Conservation (phyloP, 306 rosid genomes). For the Abrus pulchellus region DNA sequence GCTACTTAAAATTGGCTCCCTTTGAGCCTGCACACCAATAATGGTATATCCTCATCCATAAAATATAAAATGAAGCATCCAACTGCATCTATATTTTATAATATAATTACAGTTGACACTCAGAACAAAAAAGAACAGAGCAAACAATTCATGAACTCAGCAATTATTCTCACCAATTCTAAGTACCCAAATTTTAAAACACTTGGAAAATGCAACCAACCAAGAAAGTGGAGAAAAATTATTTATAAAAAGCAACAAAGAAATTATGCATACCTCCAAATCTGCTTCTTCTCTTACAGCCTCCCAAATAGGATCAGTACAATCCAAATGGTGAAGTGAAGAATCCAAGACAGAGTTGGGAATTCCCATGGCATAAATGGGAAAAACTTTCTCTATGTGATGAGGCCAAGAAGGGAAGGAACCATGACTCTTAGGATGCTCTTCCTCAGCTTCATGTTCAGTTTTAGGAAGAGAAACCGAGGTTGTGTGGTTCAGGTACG, state of each 20-base stretch:
- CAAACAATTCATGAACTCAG: not conserved
- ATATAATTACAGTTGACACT: not conserved
- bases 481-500: conserved; percentile 61
- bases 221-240: not conserved
- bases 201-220: not conserved
- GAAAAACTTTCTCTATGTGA: conserved; percentile 69
- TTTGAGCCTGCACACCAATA: conserved; percentile 67
- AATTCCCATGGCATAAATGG: conserved; percentile 75
- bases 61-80: not conserved
- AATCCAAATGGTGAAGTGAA: conserved; percentile 42
- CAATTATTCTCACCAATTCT: conserved; percentile 19
- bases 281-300: conserved; percentile 72
- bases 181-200: not conserved
- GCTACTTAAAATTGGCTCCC: conserved; percentile 85
- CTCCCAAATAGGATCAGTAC: conserved; percentile 72
- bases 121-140: not conserved
- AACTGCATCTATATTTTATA: not conserved
- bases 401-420: conserved; percentile 30
- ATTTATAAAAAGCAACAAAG: not conserved
- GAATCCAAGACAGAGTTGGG: conserved; percentile 23
- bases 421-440: conserved; percentile 3
- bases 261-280: conserved; percentile 65
- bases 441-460: conserved; percentile 43
- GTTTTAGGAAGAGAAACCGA: conserved; percentile 57
- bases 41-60: not conserved